Evolutionary conservation across 768 basidiomycete species (phyloP), one percentile per base, ranked within the genome.

Genomic region (Trametes villosa): DNA sequence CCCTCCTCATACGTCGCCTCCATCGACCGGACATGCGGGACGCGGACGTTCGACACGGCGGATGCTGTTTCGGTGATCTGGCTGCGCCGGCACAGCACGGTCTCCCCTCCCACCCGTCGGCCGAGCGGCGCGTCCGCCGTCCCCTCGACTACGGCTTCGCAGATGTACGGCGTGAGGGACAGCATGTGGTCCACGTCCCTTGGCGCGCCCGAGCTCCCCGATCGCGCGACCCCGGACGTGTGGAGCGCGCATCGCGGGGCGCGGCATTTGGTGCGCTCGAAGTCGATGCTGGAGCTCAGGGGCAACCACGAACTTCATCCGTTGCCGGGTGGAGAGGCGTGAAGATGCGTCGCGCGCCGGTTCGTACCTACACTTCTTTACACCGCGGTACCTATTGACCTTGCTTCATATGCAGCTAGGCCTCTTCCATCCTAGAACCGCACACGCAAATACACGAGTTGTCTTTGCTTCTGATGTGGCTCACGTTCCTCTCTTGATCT

Each of bases 111-210:
- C 34, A 31, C 44, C 26, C 50, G 57, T 24, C 42, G 50, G 12
- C 47, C 38, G 9, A 57, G 56, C 47, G 47, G 29, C 5, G 18
- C 29, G 1, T 57, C 56, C 4, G 56, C 47, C 36, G 56, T 57
- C 27, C 56, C 56, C 27, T 57, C 56, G 12, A 41, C 47, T 7
- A 34, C 50, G 27, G 53, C 61, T 15, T 57, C 55, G 50, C 55
- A 57, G 50, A 62, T 62, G 61, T 62, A 62, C 51, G 50, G 61
- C 26, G 50, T 29, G 7, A 46, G 51, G 38, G 62, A 63, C 56
- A 54, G 51, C 40, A 42, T 57, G 36, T 47, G 41, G 31, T n/a
- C 30, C 24, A 31, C 56, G 18, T 17, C 40, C 13, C 46, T 27
- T 5, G 4, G 48, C 56, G 18, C 36, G 36, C 47, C 47, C 17